Base-by-base conservation (phyloP, 169 alveolate species). In the Babesia ovata region DNA sequence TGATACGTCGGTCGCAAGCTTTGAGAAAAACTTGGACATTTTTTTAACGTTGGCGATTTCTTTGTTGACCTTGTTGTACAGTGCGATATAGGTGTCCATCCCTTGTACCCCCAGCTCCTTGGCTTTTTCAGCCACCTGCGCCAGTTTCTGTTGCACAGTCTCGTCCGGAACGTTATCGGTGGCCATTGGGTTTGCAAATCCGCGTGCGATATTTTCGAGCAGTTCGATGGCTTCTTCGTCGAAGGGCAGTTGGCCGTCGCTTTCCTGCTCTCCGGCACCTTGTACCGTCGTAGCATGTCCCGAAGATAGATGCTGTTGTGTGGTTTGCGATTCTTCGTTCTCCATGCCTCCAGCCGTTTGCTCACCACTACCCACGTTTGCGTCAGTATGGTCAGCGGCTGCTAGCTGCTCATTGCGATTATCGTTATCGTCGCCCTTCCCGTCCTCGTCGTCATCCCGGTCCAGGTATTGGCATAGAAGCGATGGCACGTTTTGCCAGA, bases 11-110 rank as follows among this genome's bases (percentile, higher is more conserved):
- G 42, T 45, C 0, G 82, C 90, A 60, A 83, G 60, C 54, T 83
- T 83, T 14, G 86, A 36, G 75, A 75, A 74, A 71, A 83, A 75
- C 61, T 75, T 73, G 17, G 90, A 66, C 77, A 67, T 69, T 21
- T 63, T 72, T 33, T 74, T 74, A 19, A 81, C 63, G 50, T 81
- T 73, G 8, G 49, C 56, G 39, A 81, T 59, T 24, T 81, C 88
- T 60, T 63, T 72, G 42, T 81, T 81, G 21, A 81, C 66, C 63
- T 72, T 81, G 50, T 81, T 81, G 42, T 67, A 81, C 39, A 81
- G 79, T 45, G 75, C 77, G 28, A 81, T 62, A 17, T 69, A 56
- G 9, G 69, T 62, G 57, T 72, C 85, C 63, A 81, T 74, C 11
- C 88, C 88, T 36, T 69, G 67, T 3, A 81, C 49, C 17, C 88